Evolutionary conservation across 768 basidiomycete genomes (phyloP).

Genomic region (Mycena olivaceomarginata): DNA sequence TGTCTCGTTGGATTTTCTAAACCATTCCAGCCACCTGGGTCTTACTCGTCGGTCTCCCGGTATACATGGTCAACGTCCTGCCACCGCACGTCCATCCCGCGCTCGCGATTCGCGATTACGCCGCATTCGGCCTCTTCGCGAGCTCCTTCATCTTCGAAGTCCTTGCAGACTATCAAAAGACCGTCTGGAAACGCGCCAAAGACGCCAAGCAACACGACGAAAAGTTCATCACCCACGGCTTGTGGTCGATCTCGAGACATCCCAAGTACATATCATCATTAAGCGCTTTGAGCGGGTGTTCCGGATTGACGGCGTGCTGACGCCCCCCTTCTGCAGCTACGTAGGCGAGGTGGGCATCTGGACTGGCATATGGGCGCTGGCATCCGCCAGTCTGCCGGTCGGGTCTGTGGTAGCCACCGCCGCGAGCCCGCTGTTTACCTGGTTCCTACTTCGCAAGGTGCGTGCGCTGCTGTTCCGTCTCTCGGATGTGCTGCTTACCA

Average conservation of each 20-base stretch:
- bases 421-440: conserved; percentile 79
- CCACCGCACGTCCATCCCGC: conserved; percentile 70
- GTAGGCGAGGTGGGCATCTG: conserved; percentile 84
- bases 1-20: conserved; percentile 41
- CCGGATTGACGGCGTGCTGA: not conserved
- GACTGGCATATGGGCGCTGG: conserved; percentile 79
- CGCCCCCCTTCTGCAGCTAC: conserved; percentile 65
- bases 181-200: conserved; percentile 75
- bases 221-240: conserved; percentile 79
- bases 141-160: conserved; percentile 78
- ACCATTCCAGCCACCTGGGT: conserved; percentile 74
- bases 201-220: conserved; percentile 81
- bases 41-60: conserved; percentile 79
- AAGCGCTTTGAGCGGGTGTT: not conserved
- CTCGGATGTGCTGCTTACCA: not conserved
- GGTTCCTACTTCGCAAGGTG: conserved; percentile 73
- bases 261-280: conserved; percentile 73
- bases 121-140: conserved; percentile 71
- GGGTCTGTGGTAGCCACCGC: conserved; percentile 67
- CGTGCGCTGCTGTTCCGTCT: conserved; percentile 37
- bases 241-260: conserved; percentile 82
- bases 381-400: conserved; percentile 67
- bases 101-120: conserved; percentile 73
- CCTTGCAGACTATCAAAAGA: conserved; percentile 80
- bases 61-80: conserved; percentile 77